Percentiles rank a stretch among this genome's conserved stretches.
These are phyloP conservation scores for Kluyveromyces nonfermentans DNA, from an alignment of 805 yeast genomes.

Conservation along the genomic window DNA sequence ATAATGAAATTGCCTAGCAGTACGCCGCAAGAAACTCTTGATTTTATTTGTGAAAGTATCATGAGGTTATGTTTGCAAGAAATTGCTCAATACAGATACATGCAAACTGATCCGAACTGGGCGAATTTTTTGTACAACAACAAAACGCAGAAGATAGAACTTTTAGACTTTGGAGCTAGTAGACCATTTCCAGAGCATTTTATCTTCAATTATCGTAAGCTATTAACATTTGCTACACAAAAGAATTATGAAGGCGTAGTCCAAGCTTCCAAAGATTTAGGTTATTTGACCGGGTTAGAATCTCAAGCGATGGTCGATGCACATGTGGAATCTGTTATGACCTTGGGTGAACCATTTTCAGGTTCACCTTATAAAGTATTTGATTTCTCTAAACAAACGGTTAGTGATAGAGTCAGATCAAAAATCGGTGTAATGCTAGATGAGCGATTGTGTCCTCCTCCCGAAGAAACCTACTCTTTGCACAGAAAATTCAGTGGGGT, in stretches of 20 bases:
- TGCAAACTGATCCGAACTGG: conserved; percentile 99
- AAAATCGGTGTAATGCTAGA: conserved; percentile 84
- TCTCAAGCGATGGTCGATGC: conserved; percentile 82
- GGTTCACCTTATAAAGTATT: conserved; percentile 38
- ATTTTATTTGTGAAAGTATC: conserved; percentile 77
- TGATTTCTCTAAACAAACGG: conserved; percentile 77
- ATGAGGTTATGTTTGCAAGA: conserved; percentile 83
- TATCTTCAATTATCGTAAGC: conserved; percentile 54
- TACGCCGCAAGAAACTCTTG: conserved; percentile 49
- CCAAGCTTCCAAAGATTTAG: conserved; percentile 59
- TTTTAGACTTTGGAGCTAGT: conserved; percentile 93
- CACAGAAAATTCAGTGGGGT: conserved; percentile 95
- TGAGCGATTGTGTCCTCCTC: conserved; percentile 92
- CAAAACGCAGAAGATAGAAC: conserved; percentile 62
- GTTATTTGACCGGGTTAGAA: conserved; percentile 88
- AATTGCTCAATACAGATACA: conserved; percentile 73
- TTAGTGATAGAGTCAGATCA: conserved; percentile 84
- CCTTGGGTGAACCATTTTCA: conserved; percentile 86
- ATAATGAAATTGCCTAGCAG: conserved; percentile 67
- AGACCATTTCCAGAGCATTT: conserved; percentile 66
- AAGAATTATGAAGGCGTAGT: conserved; percentile 58
- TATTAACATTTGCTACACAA: conserved; percentile 65
- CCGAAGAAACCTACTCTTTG: conserved; percentile 95
- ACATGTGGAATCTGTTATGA: conserved; percentile 83
- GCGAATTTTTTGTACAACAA: conserved; percentile 86